Conservation (phyloP, 805 yeast species). For the Helenozyma baotianmanensis region DNA sequence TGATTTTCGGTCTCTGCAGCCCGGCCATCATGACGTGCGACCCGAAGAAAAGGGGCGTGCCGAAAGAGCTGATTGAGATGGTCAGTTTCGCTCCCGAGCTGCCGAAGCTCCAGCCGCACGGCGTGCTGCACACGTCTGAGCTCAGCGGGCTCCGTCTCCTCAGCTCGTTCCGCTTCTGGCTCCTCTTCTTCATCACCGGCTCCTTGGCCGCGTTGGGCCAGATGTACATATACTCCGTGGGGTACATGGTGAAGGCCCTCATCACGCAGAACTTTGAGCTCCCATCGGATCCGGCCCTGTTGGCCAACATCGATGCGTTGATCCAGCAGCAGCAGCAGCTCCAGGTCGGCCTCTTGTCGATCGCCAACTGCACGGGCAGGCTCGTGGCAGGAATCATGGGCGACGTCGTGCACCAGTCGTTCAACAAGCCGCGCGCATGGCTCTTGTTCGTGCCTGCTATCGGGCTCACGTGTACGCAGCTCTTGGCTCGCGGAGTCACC, state of each 20-base stretch:
- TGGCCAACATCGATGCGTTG: slow-evolving; percentile 21
- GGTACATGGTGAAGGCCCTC: slow-evolving; percentile 41
- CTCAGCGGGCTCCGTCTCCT: slow-evolving; percentile 17
- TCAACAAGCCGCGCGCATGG: slow-evolving; percentile 46
- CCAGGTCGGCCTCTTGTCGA: slow-evolving; percentile 69
- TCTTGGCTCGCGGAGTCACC: slow-evolving; percentile 36
- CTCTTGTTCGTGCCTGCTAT: slow-evolving; percentile 50
- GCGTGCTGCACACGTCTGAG: slow-evolving; percentile 3
- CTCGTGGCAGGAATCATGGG: slow-evolving; percentile 59
- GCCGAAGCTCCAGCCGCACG: not conserved
- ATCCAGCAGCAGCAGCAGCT: slow-evolving; percentile 58
- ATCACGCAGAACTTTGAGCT: slow-evolving; percentile 12
- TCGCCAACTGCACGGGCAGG: slow-evolving; percentile 65
- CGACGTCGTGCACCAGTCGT: slow-evolving; percentile 49
- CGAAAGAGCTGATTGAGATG: slow-evolving; percentile 5
- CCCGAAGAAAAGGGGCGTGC: slow-evolving; percentile 3
- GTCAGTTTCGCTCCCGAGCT: not conserved
- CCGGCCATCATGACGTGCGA: slow-evolving; percentile 45
- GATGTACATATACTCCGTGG: slow-evolving; percentile 45
- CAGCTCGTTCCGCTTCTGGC: slow-evolving; percentile 31
- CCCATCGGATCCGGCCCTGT: slow-evolving; percentile 4
- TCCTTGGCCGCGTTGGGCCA: slow-evolving; percentile 41
- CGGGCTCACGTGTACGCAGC: slow-evolving; percentile 48
- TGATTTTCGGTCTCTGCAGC: slow-evolving; percentile 39
- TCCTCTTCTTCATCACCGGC: slow-evolving; percentile 34